phyloP scores from a whole-genome alignment of 768 basidiomycete species.

The Hygrophorus pudorinus region DNA sequence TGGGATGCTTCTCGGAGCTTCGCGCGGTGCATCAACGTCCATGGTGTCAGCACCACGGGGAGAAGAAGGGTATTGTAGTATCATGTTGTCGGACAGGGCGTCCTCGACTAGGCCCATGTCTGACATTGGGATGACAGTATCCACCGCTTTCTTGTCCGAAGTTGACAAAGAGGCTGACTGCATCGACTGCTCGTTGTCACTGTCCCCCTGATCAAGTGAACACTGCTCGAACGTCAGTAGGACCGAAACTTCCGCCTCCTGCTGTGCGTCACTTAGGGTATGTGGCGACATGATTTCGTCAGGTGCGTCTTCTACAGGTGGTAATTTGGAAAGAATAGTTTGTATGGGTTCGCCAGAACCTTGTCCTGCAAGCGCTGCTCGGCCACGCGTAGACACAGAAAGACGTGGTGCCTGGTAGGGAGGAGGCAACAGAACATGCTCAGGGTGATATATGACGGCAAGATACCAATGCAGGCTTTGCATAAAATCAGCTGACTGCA shows the following conservation, averaged over 20 bases:
- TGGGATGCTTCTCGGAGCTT: no score
- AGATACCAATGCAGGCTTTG: conserved; percentile 93
- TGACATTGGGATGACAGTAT: no score
- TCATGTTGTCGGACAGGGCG: no score
- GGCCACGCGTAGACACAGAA: conserved; percentile 10
- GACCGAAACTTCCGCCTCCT: conserved; percentile 9
- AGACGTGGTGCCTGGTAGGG: conserved; percentile 9
- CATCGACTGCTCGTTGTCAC: no score
- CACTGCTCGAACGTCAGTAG: conserved; percentile 20
- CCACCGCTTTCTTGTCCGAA: no score
- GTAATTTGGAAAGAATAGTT: not conserved
- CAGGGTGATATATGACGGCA: conserved; percentile 84
- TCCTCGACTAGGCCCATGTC: no score
- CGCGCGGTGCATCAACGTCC: not conserved
- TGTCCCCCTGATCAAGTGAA: conserved; percentile 16
- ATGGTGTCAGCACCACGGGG: not conserved
- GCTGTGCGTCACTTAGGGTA: not conserved
- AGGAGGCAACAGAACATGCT: conserved; percentile 41
- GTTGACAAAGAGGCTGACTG: no score
- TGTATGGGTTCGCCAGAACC: conserved; percentile 1
- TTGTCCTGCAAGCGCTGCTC: not conserved
- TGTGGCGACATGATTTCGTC: not conserved
- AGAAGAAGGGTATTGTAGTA: not conserved
- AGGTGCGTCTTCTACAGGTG: not conserved
- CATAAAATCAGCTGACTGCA: not conserved